These are phyloP conservation scores for Clonostachys byssicola DNA, from an alignment of 2,329 filamentous ascomycete species.

Conservation along the genomic window DNA sequence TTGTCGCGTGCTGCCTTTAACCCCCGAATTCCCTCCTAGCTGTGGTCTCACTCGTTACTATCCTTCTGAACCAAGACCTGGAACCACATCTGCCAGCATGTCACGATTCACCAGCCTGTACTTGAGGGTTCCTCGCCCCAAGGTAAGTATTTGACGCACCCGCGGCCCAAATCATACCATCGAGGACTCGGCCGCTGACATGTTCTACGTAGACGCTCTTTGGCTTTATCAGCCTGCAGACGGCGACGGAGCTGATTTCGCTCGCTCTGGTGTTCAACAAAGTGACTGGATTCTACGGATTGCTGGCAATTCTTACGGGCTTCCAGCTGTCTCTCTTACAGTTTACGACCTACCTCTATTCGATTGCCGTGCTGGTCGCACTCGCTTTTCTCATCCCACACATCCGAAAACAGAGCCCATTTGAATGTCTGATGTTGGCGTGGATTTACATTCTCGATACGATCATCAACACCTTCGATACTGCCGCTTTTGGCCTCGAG, in stretches of 20 bases:
- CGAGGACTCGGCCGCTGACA: constrained; percentile 1
- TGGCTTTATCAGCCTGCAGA: constrained; percentile 80
- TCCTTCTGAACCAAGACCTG: no score
- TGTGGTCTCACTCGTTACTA: no score
- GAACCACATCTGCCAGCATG: constrained; percentile 12
- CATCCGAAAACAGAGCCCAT: constrained; percentile 72
- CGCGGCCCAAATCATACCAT: neutral
- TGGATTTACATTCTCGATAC: constrained; percentile 86
- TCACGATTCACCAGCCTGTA: constrained; percentile 28
- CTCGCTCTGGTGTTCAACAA: constrained; percentile 87
- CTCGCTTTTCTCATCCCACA: constrained; percentile 71
- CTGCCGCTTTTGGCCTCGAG: constrained; percentile 72
- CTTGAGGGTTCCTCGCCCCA: constrained; percentile 31
- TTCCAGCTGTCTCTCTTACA: constrained; percentile 79
- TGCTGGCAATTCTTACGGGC: constrained; percentile 85
- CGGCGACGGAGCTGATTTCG: constrained; percentile 80
- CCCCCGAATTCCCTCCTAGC: no score
- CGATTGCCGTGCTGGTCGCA: constrained; percentile 63
- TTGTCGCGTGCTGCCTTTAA: no score
- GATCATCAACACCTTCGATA: constrained; percentile 77
- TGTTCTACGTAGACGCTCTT: constrained; percentile 64
- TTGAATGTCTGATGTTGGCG: constrained; percentile 76
- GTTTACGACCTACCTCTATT: constrained; percentile 89
- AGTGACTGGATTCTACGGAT: constrained; percentile 82
- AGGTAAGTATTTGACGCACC: constrained; percentile 20